Base-by-base conservation (phyloP, 106 monocot species). In the Gastrodia elata region DNA sequence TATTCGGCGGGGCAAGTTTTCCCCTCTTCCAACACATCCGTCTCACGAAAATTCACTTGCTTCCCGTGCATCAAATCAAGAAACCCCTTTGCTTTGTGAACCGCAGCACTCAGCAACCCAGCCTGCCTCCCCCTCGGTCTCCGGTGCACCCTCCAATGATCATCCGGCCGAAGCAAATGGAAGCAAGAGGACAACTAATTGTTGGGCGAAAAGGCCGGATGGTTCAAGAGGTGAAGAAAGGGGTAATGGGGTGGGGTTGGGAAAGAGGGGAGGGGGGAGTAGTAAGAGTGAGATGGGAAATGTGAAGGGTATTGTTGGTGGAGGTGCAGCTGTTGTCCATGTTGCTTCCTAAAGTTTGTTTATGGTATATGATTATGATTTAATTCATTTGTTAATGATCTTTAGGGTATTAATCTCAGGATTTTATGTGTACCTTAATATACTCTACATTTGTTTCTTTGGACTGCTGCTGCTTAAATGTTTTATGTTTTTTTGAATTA, bases 291-390 rank as follows among this genome's bases (percentile, higher is more conserved):
- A 25, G 24, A 40, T 55, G 64, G 70, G 61, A 18, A 35, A 49
- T 25, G 68, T 73, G 75, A 73, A 71, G 74, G 42, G 76, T 59
- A 74, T 82, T 32, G 68, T 56, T 16, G 38, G 64, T 39, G 70
- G 65, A 39, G 74, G 68, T 40, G n/a, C 58, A 41, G 80, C 75
- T 14, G 85, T 89, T 52, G 85, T 89, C 42, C 75, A 72, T 78
- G 85, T 83, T 72, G 59, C 85, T 6, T 85, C 82, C 13, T 85
- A 71, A 70, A 68, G 24, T 10, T 18, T 1, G 30, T 61, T 77
- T 39, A 2, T 26, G 13, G 25, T 39, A 5, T n/a, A n/a, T n/a
- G n/a, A n/a, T n/a, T n/a, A n/a, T 33, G 38, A 68, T 68, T 76
- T 25, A 36, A 55, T 76, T 76, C 25, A 76, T 76, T 68, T 42